phyloP scores from a whole-genome alignment of 371 early-diverging fungal species.

The Mortierella sp. region DNA sequence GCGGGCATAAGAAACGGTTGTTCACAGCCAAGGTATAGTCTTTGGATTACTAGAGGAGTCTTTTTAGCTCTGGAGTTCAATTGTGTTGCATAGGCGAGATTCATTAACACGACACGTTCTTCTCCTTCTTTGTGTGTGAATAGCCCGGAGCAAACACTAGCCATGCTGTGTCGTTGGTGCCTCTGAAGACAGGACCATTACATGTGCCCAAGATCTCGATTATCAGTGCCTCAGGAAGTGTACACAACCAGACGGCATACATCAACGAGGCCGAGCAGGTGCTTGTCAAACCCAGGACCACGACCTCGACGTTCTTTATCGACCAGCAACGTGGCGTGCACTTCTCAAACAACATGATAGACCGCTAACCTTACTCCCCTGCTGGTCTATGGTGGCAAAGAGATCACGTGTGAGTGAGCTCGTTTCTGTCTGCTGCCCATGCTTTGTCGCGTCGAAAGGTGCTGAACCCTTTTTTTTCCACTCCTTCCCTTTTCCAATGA shows the following conservation, averaged over 20 bases:
- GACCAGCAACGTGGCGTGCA: slow-evolving; percentile 72
- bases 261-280: slow-evolving; percentile 75
- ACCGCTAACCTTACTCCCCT: slow-evolving; percentile 2
- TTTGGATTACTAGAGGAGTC: background rate
- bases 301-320: slow-evolving; percentile 76
- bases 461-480: too few relatives aligned
- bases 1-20: slow-evolving; percentile 73
- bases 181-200: slow-evolving; percentile 76
- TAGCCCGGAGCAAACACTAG: slow-evolving; percentile 68
- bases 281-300: slow-evolving; percentile 72
- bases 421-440: too few relatives aligned
- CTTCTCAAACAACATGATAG: slow-evolving; percentile 31
- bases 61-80: background rate
- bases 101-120: background rate
- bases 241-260: slow-evolving; percentile 71
- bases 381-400: background rate
- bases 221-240: slow-evolving; percentile 62
- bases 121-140: background rate
- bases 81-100: background rate
- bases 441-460: too few relatives aligned
- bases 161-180: slow-evolving; percentile 71
- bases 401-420: background rate
- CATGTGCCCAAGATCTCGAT: slow-evolving; percentile 70
- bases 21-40: slow-evolving; percentile 73
- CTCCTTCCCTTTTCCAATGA: too few relatives aligned